Percentiles rank a stretch among this genome's conserved stretches.
phyloP scores from a whole-genome alignment of 257 asterid genomes.

The Lantana camara region DNA sequence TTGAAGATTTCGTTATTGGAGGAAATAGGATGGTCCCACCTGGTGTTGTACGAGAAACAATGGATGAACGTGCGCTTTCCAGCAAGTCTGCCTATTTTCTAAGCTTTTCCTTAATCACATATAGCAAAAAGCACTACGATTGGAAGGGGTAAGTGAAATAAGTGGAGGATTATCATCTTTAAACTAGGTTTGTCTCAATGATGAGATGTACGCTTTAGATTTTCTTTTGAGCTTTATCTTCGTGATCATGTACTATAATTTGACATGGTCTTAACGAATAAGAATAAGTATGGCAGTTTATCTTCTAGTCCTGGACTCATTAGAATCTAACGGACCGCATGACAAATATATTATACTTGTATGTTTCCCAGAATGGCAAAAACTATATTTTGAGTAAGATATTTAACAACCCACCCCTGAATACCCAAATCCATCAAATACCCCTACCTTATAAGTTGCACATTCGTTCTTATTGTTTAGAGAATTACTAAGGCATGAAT shows the following conservation, averaged over 20 bases:
- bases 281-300: too few species aligned
- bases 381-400: too few species aligned
- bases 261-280: too few species aligned
- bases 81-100: conserved; percentile 68
- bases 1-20: conserved; percentile 71
- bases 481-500: not conserved
- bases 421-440: too few species aligned
- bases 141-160: not conserved
- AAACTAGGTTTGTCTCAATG: not conserved
- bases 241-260: too few species aligned
- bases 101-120: conserved; percentile 12
- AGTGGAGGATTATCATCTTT: not conserved
- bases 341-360: too few species aligned
- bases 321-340: too few species aligned
- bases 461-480: too few species aligned
- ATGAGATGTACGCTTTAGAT: not conserved
- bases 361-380: too few species aligned
- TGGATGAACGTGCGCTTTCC: conserved; percentile 93
- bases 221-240: not conserved
- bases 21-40: conserved; percentile 79
- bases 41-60: conserved; percentile 70
- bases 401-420: too few species aligned
- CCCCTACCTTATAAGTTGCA: too few species aligned
- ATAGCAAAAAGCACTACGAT: not conserved
- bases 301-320: too few species aligned